A percentile compares a stretch with the other conserved stretches of the same genome.
phyloP scores from a whole-genome alignment of 805 yeast species.

The Ogataea populi-albae region DNA sequence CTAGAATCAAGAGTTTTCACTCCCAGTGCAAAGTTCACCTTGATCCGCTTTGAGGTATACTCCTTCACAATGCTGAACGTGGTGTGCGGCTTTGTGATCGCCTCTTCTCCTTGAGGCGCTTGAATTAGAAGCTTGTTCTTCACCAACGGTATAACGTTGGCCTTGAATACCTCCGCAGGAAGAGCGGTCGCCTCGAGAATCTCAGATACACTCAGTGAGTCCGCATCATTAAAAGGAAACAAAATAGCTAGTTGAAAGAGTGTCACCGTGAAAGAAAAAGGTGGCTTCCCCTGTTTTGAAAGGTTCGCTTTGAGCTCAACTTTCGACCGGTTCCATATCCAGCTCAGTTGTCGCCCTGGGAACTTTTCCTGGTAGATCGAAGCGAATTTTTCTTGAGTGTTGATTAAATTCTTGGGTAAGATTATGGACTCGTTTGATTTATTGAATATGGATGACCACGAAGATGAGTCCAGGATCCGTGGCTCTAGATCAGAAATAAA shows the following conservation, averaged over 20 bases:
- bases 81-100: constrained; percentile 50
- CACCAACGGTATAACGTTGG: constrained; percentile 75
- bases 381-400: constrained; percentile 64
- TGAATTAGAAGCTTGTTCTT: constrained; percentile 74
- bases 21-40: constrained; percentile 62
- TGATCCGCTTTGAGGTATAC: constrained; percentile 79
- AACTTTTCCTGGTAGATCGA: constrained; percentile 71
- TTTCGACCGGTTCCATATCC: constrained; percentile 95
- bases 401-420: constrained; percentile 65
- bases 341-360: constrained; percentile 81
- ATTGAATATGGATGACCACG: constrained; percentile 33
- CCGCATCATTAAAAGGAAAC: constrained; percentile 74
- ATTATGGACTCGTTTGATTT: constrained; percentile 41
- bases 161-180: constrained; percentile 60
- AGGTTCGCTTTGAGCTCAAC: constrained; percentile 88
- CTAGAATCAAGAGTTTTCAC: constrained; percentile 50
- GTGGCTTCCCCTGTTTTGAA: constrained; percentile 75
- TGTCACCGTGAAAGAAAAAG: constrained; percentile 77
- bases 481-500: constrained; percentile 32
- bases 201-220: constrained; percentile 55
- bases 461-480: constrained; percentile 30
- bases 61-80: constrained; percentile 70
- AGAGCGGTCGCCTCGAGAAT: constrained; percentile 68
- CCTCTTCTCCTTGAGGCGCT: constrained; percentile 58
- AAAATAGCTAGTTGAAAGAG: constrained; percentile 85